phyloP scores from a whole-genome alignment of 768 basidiomycete species.

The Holtermanniella nyarrowii region DNA sequence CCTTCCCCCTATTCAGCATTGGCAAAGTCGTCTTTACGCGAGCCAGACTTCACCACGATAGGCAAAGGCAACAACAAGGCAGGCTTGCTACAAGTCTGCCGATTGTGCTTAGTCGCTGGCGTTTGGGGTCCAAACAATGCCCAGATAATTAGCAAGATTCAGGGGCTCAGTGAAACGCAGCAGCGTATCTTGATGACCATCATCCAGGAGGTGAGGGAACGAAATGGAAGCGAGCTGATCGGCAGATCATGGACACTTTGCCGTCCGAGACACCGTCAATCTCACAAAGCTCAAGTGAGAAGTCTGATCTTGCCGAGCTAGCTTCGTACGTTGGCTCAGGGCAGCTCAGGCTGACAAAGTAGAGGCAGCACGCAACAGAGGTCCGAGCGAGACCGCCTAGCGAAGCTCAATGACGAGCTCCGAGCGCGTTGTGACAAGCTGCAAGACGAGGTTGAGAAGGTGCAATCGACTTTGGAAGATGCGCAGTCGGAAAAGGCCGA shows the following conservation, averaged over 20 bases:
- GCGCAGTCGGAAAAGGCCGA: conserved; percentile 69
- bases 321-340: conserved; percentile 24
- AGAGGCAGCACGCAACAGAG: conserved; percentile 52
- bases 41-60: conserved; percentile 76
- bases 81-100: conserved; percentile 64
- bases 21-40: conserved; percentile 50
- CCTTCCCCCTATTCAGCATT: conserved; percentile 24
- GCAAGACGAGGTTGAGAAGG: conserved; percentile 59
- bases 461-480: conserved; percentile 73
- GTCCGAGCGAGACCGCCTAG: conserved; percentile 54
- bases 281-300: conserved; percentile 41
- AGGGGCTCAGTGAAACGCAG: conserved; percentile 65
- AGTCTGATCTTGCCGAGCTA: conserved; percentile 66
- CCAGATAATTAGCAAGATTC: conserved; percentile 80
- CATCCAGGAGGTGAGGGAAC: conserved; percentile 66
- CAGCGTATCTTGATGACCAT: conserved; percentile 87
- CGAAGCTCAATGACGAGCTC: conserved; percentile 74
- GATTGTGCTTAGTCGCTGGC: conserved; percentile 70
- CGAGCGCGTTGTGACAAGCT: conserved; percentile 69
- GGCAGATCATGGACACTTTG: conserved; percentile 18
- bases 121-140: conserved; percentile 84
- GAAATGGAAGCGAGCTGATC: conserved; percentile 1
- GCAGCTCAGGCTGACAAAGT: conserved; percentile 39
- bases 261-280: conserved; percentile 10
- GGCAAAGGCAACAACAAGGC: conserved; percentile 61